These are phyloP conservation scores for Xylariaceae sp. DNA, from an alignment of 2,329 filamentous ascomycete genomes.

Conservation along the genomic window DNA sequence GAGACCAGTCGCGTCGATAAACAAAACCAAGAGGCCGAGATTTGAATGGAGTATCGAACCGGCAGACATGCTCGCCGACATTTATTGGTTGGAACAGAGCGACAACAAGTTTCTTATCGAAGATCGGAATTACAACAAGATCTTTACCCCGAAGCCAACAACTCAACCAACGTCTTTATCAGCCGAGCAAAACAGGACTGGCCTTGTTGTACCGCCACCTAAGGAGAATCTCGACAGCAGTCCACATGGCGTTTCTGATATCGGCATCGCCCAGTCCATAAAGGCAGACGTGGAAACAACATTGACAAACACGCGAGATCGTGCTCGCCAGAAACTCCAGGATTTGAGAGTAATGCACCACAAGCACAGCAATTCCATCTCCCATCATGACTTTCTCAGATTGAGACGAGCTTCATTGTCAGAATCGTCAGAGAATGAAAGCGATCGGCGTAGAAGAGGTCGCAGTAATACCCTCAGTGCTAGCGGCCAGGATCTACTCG, in stretches of 20 bases:
- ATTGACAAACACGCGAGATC: conserved; percentile 50
- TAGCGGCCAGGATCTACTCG: conserved; percentile 47
- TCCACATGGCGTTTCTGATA: conserved; percentile 4
- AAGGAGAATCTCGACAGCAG: conserved; percentile 15
- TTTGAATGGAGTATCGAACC: conserved; percentile 82
- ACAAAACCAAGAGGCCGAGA: conserved; percentile 64
- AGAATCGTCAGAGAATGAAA: conserved; percentile 55
- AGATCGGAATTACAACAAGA: conserved; percentile 66
- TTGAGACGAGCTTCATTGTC: conserved; percentile 52
- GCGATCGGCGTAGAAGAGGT: conserved; percentile 37
- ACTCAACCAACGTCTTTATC: conserved; percentile 13
- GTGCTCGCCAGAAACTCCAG: conserved; percentile 56
- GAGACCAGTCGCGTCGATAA: conserved; percentile 38
- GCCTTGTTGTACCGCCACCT: conserved; percentile 6
- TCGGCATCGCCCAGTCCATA: conserved; percentile 15
- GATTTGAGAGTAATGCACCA: conserved; percentile 51
- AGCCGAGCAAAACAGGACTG: conserved; percentile 16
- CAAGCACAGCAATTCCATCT: conserved; percentile 45
- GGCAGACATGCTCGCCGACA: conserved; percentile 81
- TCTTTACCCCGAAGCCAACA: conserved; percentile 49
- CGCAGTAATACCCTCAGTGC: conserved; percentile 45
- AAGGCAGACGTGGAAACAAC: conserved; percentile 38
- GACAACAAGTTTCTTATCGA: conserved; percentile 77
- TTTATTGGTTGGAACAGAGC: conserved; percentile 81
- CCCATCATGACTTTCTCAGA: conserved; percentile 48